Percentiles rank a stretch among this genome's conserved stretches.
Evolutionary conservation across 257 asterid species (phyloP).

Genomic region (Thymus mandschuricus): DNA sequence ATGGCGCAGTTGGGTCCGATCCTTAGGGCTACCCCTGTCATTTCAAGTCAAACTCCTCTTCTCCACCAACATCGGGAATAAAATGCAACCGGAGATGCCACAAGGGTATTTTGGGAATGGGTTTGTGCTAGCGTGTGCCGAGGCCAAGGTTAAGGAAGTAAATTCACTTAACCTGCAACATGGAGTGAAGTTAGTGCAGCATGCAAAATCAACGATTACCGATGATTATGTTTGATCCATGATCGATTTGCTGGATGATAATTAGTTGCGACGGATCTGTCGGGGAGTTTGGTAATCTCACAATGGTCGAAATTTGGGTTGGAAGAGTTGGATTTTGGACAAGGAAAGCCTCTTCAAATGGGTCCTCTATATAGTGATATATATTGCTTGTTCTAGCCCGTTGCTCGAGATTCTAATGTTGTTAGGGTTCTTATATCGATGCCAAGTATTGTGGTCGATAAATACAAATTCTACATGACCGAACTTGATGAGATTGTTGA

Average conservation of each 20-base stretch:
- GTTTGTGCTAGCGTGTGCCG: slow-evolving; percentile 72
- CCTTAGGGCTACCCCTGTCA: slow-evolving; percentile 48
- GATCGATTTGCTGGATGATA: slow-evolving; percentile 55
- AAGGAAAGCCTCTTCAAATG: slow-evolving; percentile 74
- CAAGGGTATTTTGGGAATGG: slow-evolving; percentile 81
- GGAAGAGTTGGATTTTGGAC: slow-evolving; percentile 80
- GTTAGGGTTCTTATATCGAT: slow-evolving; percentile 69
- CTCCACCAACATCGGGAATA: slow-evolving; percentile 53
- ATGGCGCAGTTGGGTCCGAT: slow-evolving; percentile 83
- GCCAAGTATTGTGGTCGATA: slow-evolving; percentile 56
- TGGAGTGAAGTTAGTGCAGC: slow-evolving; percentile 62
- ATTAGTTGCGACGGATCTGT: slow-evolving; percentile 44
- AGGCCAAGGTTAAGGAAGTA: slow-evolving; percentile 55
- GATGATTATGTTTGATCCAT: slow-evolving; percentile 55
- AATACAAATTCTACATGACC: slow-evolving; percentile 66
- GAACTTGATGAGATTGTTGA: slow-evolving; percentile 35
- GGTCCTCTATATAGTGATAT: slow-evolving; percentile 72
- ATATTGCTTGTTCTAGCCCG: slow-evolving; percentile 72
- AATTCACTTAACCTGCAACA: slow-evolving; percentile 38
- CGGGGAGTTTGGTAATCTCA: slow-evolving; percentile 69
- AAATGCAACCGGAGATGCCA: slow-evolving; percentile 39
- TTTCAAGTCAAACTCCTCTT: slow-evolving; percentile 57
- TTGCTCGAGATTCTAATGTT: slow-evolving; percentile 45
- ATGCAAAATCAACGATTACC: slow-evolving; percentile 50
- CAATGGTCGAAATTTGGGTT: slow-evolving; percentile 83